phyloP scores from a whole-genome alignment of 139 green algal genomes.

The Coelastrella sp. region DNA sequence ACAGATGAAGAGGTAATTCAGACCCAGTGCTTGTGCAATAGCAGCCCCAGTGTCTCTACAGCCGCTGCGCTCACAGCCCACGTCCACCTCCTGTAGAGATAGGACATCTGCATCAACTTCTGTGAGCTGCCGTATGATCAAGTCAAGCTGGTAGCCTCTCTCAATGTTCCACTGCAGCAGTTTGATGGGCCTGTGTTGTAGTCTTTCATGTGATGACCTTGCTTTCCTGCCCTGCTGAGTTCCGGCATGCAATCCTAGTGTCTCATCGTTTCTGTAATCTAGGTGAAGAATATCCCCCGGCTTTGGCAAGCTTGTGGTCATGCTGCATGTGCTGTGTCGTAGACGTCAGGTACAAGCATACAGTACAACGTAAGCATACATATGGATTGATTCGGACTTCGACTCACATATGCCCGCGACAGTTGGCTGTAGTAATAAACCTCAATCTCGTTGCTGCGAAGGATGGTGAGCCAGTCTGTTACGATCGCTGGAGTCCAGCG shows the following conservation, averaged over 20 bases:
- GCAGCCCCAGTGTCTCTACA: conserved; percentile 62
- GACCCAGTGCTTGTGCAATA: conserved; percentile 77
- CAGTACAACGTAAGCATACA: background rate
- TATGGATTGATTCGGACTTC: too few relatives aligned
- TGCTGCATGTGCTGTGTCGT: background rate
- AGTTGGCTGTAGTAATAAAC: too few relatives aligned
- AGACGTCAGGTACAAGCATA: background rate
- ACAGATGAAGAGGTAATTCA: conserved; percentile 83
- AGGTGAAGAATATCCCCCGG: conserved; percentile 1
- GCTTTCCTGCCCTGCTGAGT: too few relatives aligned
- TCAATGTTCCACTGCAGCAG: conserved; percentile 89
- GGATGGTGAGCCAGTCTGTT: too few relatives aligned
- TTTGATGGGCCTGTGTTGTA: conserved; percentile 1
- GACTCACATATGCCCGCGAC: too few relatives aligned
- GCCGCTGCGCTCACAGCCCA: conserved; percentile 80
- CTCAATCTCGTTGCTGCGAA: too few relatives aligned
- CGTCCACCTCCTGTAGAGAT: conserved; percentile 84
- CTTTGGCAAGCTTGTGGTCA: background rate
- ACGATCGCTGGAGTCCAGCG: too few relatives aligned
- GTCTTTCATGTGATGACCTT: too few relatives aligned
- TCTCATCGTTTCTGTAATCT: background rate
- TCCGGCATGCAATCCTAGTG: too few relatives aligned
- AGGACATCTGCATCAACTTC: conserved; percentile 78
- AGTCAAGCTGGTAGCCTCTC: conserved; percentile 85
- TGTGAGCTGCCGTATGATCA: conserved; percentile 78